Conservation (phyloP, 257 asterid genomes). For the Leptodermis oblonga region DNA sequence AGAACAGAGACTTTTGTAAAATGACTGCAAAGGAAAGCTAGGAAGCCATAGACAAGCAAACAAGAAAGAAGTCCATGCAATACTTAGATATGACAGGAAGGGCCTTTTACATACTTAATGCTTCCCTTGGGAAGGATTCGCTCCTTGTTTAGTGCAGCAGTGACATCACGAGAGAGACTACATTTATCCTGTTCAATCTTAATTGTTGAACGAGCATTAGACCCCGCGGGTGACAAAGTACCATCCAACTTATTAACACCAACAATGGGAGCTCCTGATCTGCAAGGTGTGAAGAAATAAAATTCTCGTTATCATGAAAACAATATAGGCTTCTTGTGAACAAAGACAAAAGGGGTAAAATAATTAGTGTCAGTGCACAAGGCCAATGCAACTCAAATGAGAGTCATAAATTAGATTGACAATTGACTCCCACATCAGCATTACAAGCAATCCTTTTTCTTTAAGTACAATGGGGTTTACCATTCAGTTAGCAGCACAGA, state of each 20-base stretch:
- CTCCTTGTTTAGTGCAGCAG: constrained; percentile 66
- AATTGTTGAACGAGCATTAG: constrained; percentile 54
- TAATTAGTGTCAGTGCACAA: not conserved
- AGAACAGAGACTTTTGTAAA: not conserved
- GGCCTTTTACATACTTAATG: constrained; percentile 54
- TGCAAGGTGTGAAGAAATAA: constrained; percentile 24
- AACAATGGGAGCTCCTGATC: constrained; percentile 61
- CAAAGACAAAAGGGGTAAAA: not conserved
- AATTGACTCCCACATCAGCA: not conserved
- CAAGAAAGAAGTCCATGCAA: constrained; percentile 9
- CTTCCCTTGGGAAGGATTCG: constrained; percentile 60
- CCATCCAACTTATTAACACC: constrained; percentile 55
- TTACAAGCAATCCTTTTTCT: not conserved
- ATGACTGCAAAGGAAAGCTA: constrained; percentile 7
- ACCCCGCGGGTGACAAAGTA: constrained; percentile 53
- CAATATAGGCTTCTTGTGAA: not conserved
- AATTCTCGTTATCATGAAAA: not conserved
- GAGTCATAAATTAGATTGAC: not conserved
- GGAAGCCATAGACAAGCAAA: constrained; percentile 15
- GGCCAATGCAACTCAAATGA: not conserved
- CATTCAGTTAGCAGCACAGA: not conserved
- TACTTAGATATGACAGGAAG: constrained; percentile 9
- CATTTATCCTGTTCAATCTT: constrained; percentile 78
- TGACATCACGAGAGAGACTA: constrained; percentile 55
- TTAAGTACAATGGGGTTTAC: not conserved